Percentiles rank a stretch among this genome's conserved stretches.
Conservation (phyloP, 2,329 filamentous ascomycete genomes). For the Xylariomycetidae sp. region DNA sequence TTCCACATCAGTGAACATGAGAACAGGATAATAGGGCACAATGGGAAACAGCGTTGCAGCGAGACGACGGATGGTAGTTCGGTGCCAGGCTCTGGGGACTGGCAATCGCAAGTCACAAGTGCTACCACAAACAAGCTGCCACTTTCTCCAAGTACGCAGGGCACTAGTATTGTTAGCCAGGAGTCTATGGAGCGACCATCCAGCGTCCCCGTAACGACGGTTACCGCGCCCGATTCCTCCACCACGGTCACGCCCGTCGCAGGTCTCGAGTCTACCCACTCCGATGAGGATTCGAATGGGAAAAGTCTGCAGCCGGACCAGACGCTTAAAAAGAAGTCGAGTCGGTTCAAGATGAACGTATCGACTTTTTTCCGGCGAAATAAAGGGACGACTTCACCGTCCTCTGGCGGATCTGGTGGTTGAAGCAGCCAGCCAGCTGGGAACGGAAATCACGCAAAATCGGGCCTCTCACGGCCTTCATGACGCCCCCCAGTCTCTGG, state of each 20-base stretch:
- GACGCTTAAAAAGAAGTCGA: constrained; percentile 56
- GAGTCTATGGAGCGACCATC: constrained; percentile 49
- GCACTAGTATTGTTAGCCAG: constrained; percentile 60
- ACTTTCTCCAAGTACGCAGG: constrained; percentile 60
- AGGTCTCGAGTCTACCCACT: constrained; percentile 23
- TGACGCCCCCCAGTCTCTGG: too few relatives aligned
- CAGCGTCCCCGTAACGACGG: constrained; percentile 37
- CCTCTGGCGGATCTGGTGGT: constrained; percentile 18
- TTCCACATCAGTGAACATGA: constrained; percentile 40
- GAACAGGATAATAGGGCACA: constrained; percentile 23
- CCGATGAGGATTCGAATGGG: constrained; percentile 36
- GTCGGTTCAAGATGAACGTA: constrained; percentile 59
- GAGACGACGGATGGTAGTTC: constrained; percentile 60
- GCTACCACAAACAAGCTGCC: constrained; percentile 61
- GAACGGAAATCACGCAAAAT: too few relatives aligned
- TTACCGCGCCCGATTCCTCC: constrained; percentile 33
- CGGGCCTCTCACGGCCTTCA: too few relatives aligned
- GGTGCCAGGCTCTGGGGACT: constrained; percentile 50
- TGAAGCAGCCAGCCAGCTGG: constrained; percentile 6
- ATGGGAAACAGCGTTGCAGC: constrained; percentile 51
- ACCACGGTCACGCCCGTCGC: constrained; percentile 22
- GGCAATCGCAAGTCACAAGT: constrained; percentile 59
- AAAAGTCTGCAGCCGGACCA: constrained; percentile 45
- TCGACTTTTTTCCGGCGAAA: constrained; percentile 53
- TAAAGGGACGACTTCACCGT: constrained; percentile 37